Evolutionary conservation across 805 yeast genomes (phyloP).

Genomic region (Ogataea thermomethanolica): DNA sequence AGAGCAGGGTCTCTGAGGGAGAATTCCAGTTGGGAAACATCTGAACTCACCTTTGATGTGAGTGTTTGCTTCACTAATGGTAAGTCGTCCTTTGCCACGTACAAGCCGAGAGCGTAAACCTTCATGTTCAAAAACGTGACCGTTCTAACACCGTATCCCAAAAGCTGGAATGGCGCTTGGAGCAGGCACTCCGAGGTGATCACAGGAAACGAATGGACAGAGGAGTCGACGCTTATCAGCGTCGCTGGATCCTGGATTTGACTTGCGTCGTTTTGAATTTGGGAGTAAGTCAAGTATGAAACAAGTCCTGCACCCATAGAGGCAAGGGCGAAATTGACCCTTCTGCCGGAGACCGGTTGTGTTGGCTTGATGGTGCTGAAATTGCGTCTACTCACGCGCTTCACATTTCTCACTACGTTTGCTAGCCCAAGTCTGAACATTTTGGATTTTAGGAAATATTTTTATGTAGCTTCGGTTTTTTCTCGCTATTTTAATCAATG

Average conservation of each 20-base stretch:
- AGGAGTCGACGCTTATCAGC: conserved; percentile 24
- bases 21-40: conserved; percentile 30
- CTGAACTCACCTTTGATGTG: background rate
- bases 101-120: conserved; percentile 85
- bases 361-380: too few species aligned
- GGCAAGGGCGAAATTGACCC: background rate
- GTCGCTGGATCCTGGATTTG: conserved; percentile 6
- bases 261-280: conserved; percentile 13
- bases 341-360: background rate
- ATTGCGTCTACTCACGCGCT: background rate
- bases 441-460: background rate
- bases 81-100: conserved; percentile 61
- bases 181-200: conserved; percentile 17
- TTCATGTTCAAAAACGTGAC: conserved; percentile 81
- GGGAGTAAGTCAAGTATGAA: background rate
- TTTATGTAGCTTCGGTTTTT: background rate
- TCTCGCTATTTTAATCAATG: background rate
- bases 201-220: conserved; percentile 31
- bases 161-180: conserved; percentile 41
- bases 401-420: background rate
- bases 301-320: conserved; percentile 2
- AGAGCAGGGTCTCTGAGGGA: conserved; percentile 50
- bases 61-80: conserved; percentile 29
- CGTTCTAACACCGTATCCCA: conserved; percentile 79
- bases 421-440: background rate